Evolutionary conservation across 2,329 filamentous ascomycete genomes (phyloP).

Genomic region (Microcyclosporella mali): DNA sequence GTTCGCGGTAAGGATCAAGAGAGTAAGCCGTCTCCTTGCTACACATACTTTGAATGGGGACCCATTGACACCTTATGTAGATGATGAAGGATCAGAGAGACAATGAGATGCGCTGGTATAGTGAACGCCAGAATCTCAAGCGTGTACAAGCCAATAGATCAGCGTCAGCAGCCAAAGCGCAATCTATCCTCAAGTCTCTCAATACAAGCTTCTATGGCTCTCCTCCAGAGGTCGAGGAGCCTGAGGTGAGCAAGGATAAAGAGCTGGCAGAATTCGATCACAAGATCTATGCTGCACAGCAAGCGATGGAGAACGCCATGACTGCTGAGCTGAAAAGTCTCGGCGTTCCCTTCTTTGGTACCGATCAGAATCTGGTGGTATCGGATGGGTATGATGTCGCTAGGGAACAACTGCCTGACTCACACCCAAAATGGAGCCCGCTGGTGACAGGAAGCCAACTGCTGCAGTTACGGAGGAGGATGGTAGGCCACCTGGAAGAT

Average conservation of each 20-base stretch:
- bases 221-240: constrained; percentile 7
- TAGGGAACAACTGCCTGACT: constrained; percentile 10
- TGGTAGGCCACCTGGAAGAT: constrained; percentile 35
- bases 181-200: constrained; percentile 29
- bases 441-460: constrained; percentile 31
- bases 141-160: constrained; percentile 26
- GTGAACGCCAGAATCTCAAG: constrained; percentile 31
- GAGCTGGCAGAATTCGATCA: constrained; percentile 55
- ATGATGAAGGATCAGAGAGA: constrained; percentile 58
- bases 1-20: constrained; percentile 37
- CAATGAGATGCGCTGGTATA: constrained; percentile 55
- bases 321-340: constrained; percentile 50
- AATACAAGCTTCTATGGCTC: constrained; percentile 10
- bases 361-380: constrained; percentile 40
- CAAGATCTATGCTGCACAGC: constrained; percentile 57
- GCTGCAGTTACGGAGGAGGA: constrained; percentile 29
- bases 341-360: constrained; percentile 57
- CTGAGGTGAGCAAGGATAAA: constrained; percentile 34
- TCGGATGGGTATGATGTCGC: constrained; percentile 20
- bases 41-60: constrained; percentile 2
- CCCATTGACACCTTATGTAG: constrained; percentile 31
- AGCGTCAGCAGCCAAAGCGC: constrained; percentile 24
- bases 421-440: constrained; percentile 23
- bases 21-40: constrained; percentile 27
- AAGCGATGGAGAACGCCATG: constrained; percentile 55